Evolutionary conservation across 192 early-diverging fungal genomes (phyloP).

Genomic region (Rhizoclosmatium sp.): DNA sequence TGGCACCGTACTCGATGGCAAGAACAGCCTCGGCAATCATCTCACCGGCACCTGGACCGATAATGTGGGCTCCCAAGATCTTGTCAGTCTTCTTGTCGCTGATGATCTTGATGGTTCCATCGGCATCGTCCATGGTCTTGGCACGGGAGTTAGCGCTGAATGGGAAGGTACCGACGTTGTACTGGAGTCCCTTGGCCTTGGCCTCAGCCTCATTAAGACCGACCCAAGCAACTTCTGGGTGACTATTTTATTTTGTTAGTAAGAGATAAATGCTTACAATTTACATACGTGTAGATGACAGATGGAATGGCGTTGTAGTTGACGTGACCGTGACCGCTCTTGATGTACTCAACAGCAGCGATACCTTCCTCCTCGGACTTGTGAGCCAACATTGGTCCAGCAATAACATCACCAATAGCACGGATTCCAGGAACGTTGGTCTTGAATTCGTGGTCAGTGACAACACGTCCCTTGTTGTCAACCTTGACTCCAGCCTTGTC

Average conservation of each 20-base stretch:
- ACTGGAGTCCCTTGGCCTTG: slow-evolving; percentile 86
- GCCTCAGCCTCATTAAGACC: slow-evolving; percentile 95
- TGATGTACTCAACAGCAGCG: slow-evolving; percentile 93
- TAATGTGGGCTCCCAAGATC: slow-evolving; percentile 97
- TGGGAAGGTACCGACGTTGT: slow-evolving; percentile 92
- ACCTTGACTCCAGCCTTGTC: slow-evolving; percentile 90
- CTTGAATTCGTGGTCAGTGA: slow-evolving; percentile 84
- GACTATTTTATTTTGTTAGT: slow-evolving; percentile 59
- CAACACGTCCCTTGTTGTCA: slow-evolving; percentile 87
- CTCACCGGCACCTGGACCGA: slow-evolving; percentile 98
- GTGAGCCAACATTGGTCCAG: slow-evolving; percentile 99
- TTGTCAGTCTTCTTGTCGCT: slow-evolving; percentile 94
- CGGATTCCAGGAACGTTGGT: slow-evolving; percentile 88
- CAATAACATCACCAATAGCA: slow-evolving; percentile 96
- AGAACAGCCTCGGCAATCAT: slow-evolving; percentile 98
- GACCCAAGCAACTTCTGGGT: slow-evolving; percentile 99
- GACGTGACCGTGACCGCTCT: slow-evolving; percentile 93
- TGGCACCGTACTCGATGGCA: slow-evolving; percentile 98
- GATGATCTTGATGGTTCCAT: slow-evolving; percentile 97
- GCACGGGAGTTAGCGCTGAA: slow-evolving; percentile 97
- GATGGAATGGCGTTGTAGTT: slow-evolving; percentile 98
- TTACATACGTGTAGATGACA: slow-evolving; percentile 83
- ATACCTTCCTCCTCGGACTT: slow-evolving; percentile 99
- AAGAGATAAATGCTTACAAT: slow-evolving; percentile 15
- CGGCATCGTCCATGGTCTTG: slow-evolving; percentile 92